Conservation (phyloP, 495 filamentous ascomycete genomes). For the Penicillium nucicola region DNA sequence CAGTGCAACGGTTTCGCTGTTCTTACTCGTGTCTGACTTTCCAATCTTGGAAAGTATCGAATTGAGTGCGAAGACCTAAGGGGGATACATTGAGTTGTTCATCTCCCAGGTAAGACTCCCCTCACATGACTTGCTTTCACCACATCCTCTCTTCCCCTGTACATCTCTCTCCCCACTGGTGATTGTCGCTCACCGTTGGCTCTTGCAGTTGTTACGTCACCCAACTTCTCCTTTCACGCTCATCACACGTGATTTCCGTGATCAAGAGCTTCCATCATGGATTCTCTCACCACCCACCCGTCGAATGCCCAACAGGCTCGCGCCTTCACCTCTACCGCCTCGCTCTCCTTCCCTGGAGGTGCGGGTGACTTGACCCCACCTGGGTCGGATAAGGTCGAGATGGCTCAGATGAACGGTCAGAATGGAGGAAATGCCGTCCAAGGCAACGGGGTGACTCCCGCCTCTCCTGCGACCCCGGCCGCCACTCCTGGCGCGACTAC, state of each 20-base stretch:
- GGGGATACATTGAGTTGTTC: slow-evolving; percentile 99
- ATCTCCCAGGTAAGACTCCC: slow-evolving; percentile 80
- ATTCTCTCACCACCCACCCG: slow-evolving; percentile 85
- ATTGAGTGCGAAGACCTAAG: slow-evolving; percentile 22
- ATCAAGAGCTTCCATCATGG: slow-evolving; percentile 56
- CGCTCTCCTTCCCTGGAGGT: slow-evolving; percentile 85
- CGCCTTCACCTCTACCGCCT: slow-evolving; percentile 84
- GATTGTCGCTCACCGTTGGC: neutral
- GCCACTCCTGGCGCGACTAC: slow-evolving; percentile 81
- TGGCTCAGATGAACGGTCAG: slow-evolving; percentile 54
- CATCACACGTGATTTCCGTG: no score
- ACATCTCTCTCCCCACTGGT: neutral
- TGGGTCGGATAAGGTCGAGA: slow-evolving; percentile 58
- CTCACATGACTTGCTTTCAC: neutral
- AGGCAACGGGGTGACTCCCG: slow-evolving; percentile 87
- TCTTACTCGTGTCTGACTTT: neutral
- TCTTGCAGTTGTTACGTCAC: slow-evolving; percentile 8
- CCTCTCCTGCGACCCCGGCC: slow-evolving; percentile 92
- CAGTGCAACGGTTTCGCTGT: slow-evolving; percentile 7
- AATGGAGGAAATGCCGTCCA: slow-evolving; percentile 58
- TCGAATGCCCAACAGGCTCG: slow-evolving; percentile 84
- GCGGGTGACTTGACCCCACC: slow-evolving; percentile 78
- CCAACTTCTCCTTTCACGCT: slow-evolving; percentile 4
- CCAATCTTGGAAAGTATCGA: neutral
- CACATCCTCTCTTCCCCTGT: slow-evolving; percentile 11